These are phyloP conservation scores for Rhizodiscina lignyota DNA, from an alignment of 495 filamentous ascomycete species.

Conservation along the genomic window DNA sequence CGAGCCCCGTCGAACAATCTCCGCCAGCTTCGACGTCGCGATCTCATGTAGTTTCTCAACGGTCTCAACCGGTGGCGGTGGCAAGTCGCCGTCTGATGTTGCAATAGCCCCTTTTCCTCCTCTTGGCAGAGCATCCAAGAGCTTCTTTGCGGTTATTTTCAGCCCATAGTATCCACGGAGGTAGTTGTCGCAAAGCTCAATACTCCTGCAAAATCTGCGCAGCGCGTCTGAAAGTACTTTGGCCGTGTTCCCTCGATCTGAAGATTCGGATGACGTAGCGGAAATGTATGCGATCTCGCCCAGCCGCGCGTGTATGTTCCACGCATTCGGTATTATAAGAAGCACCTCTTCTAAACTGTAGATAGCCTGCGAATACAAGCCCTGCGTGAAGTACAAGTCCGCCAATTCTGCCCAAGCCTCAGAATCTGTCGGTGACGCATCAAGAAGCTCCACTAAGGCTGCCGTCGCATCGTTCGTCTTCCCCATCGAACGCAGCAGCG, in stretches of 20 bases:
- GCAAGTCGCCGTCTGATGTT: conserved; percentile 15
- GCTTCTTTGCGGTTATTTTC: conserved; percentile 34
- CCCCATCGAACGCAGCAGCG: conserved; percentile 57
- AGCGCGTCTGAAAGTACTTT: conserved; percentile 52
- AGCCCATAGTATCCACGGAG: conserved; percentile 84
- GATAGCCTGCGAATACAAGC: conserved; percentile 62
- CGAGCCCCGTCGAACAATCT: conserved; percentile 50
- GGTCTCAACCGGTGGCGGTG: conserved; percentile 27
- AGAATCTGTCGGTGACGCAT: conserved; percentile 73
- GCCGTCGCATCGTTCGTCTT: conserved; percentile 54
- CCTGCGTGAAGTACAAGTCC: conserved; percentile 65
- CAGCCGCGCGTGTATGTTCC: conserved; percentile 86
- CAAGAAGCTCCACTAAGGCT: conserved; percentile 55
- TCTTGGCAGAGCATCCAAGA: conserved; percentile 1
- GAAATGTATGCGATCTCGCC: conserved; percentile 69
- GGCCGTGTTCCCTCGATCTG: conserved; percentile 21
- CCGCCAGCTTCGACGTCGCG: conserved; percentile 55
- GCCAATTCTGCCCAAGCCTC: conserved; percentile 90
- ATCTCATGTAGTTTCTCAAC: conserved; percentile 52
- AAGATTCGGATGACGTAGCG: conserved; percentile 25
- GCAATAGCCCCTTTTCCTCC: conserved; percentile 15
- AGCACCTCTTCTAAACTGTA: conserved; percentile 85
- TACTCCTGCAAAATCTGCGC: conserved; percentile 69
- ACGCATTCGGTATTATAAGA: conserved; percentile 77
- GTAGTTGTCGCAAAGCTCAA: conserved; percentile 89